These are phyloP conservation scores for Musa itinerans DNA, from an alignment of 176 grass and related monocot genomes.

Conservation along the genomic window DNA sequence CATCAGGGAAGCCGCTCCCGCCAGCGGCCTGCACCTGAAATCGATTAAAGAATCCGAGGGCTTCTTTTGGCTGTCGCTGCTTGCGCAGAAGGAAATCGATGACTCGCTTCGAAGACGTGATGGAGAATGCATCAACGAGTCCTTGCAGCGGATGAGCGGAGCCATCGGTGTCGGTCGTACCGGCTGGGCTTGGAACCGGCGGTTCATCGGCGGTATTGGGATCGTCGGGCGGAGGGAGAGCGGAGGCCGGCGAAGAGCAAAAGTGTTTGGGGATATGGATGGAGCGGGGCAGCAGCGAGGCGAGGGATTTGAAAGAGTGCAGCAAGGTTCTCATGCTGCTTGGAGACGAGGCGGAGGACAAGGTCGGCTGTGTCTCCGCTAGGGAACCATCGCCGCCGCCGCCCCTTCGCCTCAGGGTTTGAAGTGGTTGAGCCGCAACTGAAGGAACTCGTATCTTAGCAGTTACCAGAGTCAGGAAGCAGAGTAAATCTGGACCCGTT, in stretches of 20 bases:
- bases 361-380: too few species aligned
- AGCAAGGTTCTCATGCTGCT: constrained; percentile 13
- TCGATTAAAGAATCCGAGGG: constrained; percentile 21
- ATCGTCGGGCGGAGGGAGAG: constrained; percentile 11
- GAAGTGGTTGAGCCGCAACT: too few species aligned
- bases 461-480: too few species aligned
- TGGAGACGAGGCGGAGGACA: too few species aligned
- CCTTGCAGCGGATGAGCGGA: too few species aligned
- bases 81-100: constrained; percentile 22
- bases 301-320: constrained; percentile 5
- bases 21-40: background rate
- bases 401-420: too few species aligned
- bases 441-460: too few species aligned
- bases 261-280: constrained; percentile 2
- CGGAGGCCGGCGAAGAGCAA: background rate
- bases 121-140: too few species aligned
- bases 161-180: constrained; percentile 12
- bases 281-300: constrained; percentile 21
- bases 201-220: background rate
- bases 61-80: constrained; percentile 7
- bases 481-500: too few species aligned
- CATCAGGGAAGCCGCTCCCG: background rate
- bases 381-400: too few species aligned
- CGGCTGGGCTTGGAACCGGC: constrained; percentile 14
- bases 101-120: background rate